Conservation (phyloP, 345 rosid species). For the Gossypium turneri region DNA sequence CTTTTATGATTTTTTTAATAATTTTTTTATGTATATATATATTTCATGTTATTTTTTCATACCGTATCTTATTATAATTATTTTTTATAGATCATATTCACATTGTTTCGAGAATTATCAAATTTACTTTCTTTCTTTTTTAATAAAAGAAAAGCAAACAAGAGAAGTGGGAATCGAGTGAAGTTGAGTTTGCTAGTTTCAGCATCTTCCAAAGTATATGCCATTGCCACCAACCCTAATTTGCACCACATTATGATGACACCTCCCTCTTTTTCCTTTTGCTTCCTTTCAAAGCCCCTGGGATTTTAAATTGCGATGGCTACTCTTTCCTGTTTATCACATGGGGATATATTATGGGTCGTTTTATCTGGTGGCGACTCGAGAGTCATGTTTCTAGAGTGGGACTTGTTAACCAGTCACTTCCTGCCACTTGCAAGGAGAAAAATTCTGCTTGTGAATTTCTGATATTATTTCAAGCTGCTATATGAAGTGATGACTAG, state of each 20-base stretch:
- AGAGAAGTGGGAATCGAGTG: background rate
- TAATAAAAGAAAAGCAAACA: background rate
- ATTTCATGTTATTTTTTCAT: background rate
- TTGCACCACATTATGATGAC: slow-evolving; percentile 14
- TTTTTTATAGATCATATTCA: background rate
- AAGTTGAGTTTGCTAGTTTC: slow-evolving; percentile 25
- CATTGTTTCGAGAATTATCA: background rate
- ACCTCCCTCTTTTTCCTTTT: background rate
- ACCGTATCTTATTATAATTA: background rate
- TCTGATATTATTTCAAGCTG: too few species aligned
- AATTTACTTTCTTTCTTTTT: background rate
- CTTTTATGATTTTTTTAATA: background rate
- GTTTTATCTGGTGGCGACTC: background rate
- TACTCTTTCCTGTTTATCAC: background rate
- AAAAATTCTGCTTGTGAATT: too few species aligned
- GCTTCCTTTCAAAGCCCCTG: background rate
- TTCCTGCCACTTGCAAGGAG: too few species aligned
- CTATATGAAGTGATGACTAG: too few species aligned
- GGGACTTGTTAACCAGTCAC: background rate
- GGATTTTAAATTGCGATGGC: slow-evolving; percentile 1
- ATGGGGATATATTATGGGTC: background rate
- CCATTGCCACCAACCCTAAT: slow-evolving; percentile 26
- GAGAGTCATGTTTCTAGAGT: background rate
- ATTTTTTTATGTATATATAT: background rate
- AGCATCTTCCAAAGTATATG: slow-evolving; percentile 61